phyloP scores from a whole-genome alignment of 2,329 filamentous ascomycete species.

The Pestalotiopsis sp. region DNA sequence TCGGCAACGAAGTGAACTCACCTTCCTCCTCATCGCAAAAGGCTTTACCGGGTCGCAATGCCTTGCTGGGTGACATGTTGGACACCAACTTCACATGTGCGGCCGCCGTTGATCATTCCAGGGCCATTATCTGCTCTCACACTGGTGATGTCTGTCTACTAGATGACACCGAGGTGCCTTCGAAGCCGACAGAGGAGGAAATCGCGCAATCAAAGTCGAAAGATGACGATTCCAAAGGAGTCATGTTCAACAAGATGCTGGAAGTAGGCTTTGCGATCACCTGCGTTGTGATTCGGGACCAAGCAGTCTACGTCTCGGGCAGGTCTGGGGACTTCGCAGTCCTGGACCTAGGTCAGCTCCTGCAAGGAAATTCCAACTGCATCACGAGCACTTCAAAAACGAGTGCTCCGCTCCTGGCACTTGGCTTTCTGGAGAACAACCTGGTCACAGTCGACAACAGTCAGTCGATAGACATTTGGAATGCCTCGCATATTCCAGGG shows the following conservation, averaged over 20 bases:
- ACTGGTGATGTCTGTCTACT: slow-evolving; percentile 87
- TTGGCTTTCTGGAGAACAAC: slow-evolving; percentile 69
- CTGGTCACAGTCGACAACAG: slow-evolving; percentile 76
- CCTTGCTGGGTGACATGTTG: slow-evolving; percentile 77
- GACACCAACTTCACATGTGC: slow-evolving; percentile 86
- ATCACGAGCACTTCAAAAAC: slow-evolving; percentile 41
- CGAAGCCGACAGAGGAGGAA: no score
- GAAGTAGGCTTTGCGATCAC: slow-evolving; percentile 69
- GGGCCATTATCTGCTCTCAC: slow-evolving; percentile 84
- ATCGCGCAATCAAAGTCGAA: no score
- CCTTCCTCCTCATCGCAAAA: slow-evolving; percentile 52
- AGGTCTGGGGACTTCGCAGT: slow-evolving; percentile 62
- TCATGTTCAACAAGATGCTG: slow-evolving; percentile 69
- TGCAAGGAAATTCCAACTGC: slow-evolving; percentile 43
- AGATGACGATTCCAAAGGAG: slow-evolving; percentile 73
- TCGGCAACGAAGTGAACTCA: slow-evolving; percentile 46
- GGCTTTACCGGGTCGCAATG: slow-evolving; percentile 83
- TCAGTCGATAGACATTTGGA: slow-evolving; percentile 73
- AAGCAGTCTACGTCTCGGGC: slow-evolving; percentile 69
- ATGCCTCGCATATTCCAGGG: slow-evolving; percentile 45
- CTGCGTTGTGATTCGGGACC: slow-evolving; percentile 65
- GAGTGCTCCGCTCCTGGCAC: slow-evolving; percentile 58
- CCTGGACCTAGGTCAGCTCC: slow-evolving; percentile 52
- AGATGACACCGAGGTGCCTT: slow-evolving; percentile 57
- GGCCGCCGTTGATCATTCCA: slow-evolving; percentile 69